phyloP scores from a whole-genome alignment of 305 asterid genomes.

The Salvia sclarea region DNA sequence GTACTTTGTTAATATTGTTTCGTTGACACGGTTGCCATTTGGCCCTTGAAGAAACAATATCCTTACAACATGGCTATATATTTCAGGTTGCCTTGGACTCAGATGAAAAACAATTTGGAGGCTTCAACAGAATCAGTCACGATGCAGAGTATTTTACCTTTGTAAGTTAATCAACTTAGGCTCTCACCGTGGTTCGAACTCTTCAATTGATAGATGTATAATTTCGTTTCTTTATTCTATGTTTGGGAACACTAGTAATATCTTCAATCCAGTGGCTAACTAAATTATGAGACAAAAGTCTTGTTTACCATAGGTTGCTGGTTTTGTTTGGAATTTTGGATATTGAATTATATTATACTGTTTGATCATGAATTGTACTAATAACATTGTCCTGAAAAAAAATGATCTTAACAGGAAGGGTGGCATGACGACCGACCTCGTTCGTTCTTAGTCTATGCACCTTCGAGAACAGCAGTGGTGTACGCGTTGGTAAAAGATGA shows the following conservation, averaged over 20 bases:
- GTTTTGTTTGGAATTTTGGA: background rate
- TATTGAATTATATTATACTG: background rate
- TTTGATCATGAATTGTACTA: background rate
- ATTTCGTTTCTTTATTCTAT: background rate
- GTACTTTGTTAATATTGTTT: constrained; percentile 4
- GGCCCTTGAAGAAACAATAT: constrained; percentile 5
- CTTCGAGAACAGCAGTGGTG: constrained; percentile 87
- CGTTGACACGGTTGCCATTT: background rate
- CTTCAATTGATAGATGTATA: background rate
- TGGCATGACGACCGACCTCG: constrained; percentile 73
- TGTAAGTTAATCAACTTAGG: constrained; percentile 47
- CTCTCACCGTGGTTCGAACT: background rate
- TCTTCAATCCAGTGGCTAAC: background rate
- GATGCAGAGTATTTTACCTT: constrained; percentile 70
- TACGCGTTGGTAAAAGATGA: constrained; percentile 56
- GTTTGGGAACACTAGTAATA: background rate
- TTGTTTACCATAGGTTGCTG: background rate
- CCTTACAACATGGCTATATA: constrained; percentile 17
- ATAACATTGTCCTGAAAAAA: background rate
- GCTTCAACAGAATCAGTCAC: constrained; percentile 71
- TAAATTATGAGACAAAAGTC: background rate
- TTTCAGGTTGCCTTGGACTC: constrained; percentile 86
- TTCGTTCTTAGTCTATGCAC: constrained; percentile 78
- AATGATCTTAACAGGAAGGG: constrained; percentile 59
- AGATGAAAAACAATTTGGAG: constrained; percentile 73